These are phyloP conservation scores for Elsinoe arachidis DNA, from an alignment of 2,329 filamentous ascomycete species.

Conservation along the genomic window DNA sequence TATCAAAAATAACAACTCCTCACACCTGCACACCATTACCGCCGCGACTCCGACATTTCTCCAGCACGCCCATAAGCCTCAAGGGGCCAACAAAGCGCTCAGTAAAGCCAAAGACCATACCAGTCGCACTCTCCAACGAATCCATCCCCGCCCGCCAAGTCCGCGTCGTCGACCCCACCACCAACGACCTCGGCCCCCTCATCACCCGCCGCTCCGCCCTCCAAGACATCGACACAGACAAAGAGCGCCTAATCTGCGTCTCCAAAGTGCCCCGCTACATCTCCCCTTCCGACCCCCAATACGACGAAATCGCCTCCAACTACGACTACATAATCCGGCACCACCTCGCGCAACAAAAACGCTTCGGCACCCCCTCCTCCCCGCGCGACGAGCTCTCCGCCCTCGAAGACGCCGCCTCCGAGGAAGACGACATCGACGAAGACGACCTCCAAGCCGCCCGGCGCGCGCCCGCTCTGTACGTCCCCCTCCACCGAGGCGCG, in stretches of 20 bases:
- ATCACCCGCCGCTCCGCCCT: conserved; percentile 33
- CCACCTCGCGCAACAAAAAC: conserved; percentile 1
- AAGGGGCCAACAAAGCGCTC: conserved; percentile 23
- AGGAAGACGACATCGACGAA: conserved; percentile 17
- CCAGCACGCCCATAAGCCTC: conserved; percentile 21
- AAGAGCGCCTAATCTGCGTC: conserved; percentile 45
- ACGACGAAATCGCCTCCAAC: conserved; percentile 11
- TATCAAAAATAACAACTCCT: conserved; percentile 7
- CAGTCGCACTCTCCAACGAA: conserved; percentile 36
- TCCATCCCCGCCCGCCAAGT: conserved; percentile 40
- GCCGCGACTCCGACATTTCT: conserved; percentile 17
- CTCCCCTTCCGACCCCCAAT: conserved; percentile 1
- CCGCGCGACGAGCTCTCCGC: conserved; percentile 6
- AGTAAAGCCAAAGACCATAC: conserved; percentile 22
- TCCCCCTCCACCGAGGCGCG: neutral
- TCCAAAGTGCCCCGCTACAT: conserved; percentile 22
- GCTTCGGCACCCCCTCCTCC: neutral
- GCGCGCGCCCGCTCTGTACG: conserved; percentile 1
- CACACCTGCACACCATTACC: neutral
- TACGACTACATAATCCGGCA: conserved; percentile 11
- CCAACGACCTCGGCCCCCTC: conserved; percentile 29
- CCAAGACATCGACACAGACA: conserved; percentile 38
- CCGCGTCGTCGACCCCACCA: conserved; percentile 34
- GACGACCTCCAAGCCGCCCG: conserved; percentile 3
- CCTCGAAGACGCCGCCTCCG: conserved; percentile 15